Conservation (phyloP, 2,329 filamentous ascomycete genomes). For the Chrysoporthe deuterocubensis region DNA sequence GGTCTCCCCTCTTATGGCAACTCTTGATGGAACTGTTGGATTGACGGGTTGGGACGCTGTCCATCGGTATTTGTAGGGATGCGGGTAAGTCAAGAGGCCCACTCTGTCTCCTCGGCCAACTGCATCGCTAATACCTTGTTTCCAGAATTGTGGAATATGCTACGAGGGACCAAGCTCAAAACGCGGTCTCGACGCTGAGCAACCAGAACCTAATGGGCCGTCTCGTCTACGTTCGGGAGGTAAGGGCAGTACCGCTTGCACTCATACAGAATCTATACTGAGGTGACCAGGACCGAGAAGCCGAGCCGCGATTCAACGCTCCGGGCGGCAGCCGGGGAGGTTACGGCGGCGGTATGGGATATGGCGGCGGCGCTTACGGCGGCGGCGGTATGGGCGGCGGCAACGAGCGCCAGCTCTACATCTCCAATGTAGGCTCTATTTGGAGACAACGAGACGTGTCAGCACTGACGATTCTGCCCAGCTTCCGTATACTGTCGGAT, state of each 20-base stretch:
- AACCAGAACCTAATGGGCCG: conserved; percentile 99
- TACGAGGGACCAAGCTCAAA: conserved; percentile 97
- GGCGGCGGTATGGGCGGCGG: conserved; percentile 14
- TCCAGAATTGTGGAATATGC: conserved; percentile 99
- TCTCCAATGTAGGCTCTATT: conserved; percentile 86
- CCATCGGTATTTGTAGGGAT: conserved; percentile 95
- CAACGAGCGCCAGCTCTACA: conserved; percentile 88
- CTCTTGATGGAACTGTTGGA: conserved; percentile 87
- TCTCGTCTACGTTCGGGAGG: conserved; percentile 98
- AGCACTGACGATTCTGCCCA: conserved; percentile 48
- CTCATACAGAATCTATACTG: conserved; percentile 22
- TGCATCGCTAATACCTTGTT: conserved; percentile 37
- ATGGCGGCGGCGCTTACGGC: conserved; percentile 50
- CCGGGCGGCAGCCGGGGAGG: conserved; percentile 61
- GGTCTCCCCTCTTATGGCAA: conserved; percentile 54
- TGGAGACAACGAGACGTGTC: background rate
- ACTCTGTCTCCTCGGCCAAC: background rate
- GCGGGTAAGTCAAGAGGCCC: conserved; percentile 75
- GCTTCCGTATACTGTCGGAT: conserved; percentile 97
- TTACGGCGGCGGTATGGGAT: conserved; percentile 46
- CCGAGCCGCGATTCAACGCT: conserved; percentile 91
- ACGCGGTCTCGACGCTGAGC: conserved; percentile 95
- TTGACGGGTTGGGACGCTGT: conserved; percentile 98
- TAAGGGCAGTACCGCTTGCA: conserved; percentile 46
- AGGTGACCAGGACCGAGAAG: conserved; percentile 81